phyloP scores from a whole-genome alignment of 139 green algal species.

The Mychonastes homosphaera region DNA sequence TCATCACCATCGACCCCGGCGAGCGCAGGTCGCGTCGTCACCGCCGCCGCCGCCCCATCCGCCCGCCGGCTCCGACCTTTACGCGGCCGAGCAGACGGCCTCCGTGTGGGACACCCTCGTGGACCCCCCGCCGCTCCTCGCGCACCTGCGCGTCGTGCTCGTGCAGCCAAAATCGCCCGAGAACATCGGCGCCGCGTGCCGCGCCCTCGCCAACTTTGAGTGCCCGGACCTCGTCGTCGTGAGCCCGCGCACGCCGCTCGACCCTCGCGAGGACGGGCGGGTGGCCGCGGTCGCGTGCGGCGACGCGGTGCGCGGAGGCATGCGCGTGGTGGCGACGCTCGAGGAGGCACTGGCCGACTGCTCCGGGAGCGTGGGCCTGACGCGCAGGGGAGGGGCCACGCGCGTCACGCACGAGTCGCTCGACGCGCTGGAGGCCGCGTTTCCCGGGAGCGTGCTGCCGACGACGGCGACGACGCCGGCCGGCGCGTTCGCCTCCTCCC shows the following conservation, averaged over 20 bases:
- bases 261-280: slow-evolving; percentile 22
- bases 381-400: slow-evolving; percentile 30
- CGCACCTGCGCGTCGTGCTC: slow-evolving; percentile 26
- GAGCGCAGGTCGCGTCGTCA: no score
- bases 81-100: no score
- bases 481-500: neutral
- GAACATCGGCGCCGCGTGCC: slow-evolving; percentile 38
- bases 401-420: slow-evolving; percentile 30
- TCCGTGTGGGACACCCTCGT: no score
- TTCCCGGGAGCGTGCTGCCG: slow-evolving; percentile 3
- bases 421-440: slow-evolving; percentile 14
- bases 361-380: slow-evolving; percentile 45
- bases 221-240: slow-evolving; percentile 19
- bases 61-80: no score
- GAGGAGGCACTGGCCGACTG: slow-evolving; percentile 20
- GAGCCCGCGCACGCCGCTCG: slow-evolving; percentile 21
- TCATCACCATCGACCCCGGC: no score
- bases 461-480: neutral
- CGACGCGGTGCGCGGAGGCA: slow-evolving; percentile 17
- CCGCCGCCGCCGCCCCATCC: no score
- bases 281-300: slow-evolving; percentile 27
- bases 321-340: slow-evolving; percentile 22
- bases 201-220: slow-evolving; percentile 44
- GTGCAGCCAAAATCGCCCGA: slow-evolving; percentile 36
- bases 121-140: slow-evolving; percentile 12